Evolutionary conservation across 192 early-diverging fungal genomes (phyloP).

Genomic region (Umbelopsis vinacea): DNA sequence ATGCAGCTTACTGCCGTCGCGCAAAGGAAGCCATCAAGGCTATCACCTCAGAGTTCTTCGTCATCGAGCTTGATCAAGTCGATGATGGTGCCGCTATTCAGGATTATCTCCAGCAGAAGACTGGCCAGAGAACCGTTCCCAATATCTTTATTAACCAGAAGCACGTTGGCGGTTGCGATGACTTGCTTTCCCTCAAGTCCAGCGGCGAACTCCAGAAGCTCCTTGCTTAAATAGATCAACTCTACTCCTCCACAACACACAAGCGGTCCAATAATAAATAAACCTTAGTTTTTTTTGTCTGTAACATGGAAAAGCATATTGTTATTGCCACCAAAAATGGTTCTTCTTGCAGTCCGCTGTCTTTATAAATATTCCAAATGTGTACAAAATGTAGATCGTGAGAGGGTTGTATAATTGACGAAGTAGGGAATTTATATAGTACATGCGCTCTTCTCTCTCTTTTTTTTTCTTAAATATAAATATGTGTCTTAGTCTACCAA

Average conservation of each 20-base stretch:
- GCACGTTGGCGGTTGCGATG: conserved; percentile 72
- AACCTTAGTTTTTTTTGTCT: background rate
- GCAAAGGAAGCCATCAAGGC: conserved; percentile 54
- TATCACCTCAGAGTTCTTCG: conserved; percentile 37
- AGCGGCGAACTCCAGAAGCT: conserved; percentile 51
- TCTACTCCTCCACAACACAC: background rate
- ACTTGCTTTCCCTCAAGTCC: conserved; percentile 47
- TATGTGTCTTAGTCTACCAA: background rate
- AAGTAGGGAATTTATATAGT: background rate
- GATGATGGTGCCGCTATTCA: conserved; percentile 62
- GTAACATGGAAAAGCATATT: background rate
- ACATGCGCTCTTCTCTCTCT: background rate
- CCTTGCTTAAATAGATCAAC: conserved; percentile 31
- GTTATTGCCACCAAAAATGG: too few relatives aligned
- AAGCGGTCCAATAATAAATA: background rate
- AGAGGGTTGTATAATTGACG: background rate
- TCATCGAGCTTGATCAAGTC: conserved; percentile 60
- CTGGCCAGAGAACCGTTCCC: conserved; percentile 75
- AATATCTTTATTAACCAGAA: conserved; percentile 70
- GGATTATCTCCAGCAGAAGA: conserved; percentile 54
- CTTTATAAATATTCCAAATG: too few relatives aligned
- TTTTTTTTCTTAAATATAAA: background rate
- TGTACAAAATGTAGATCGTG: too few relatives aligned
- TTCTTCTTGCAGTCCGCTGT: too few relatives aligned
- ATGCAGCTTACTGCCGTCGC: conserved; percentile 58